Percentiles rank a stretch among this genome's conserved stretches.
phyloP scores from a whole-genome alignment of 164 flowering plant species.

The Sextonia rubra region DNA sequence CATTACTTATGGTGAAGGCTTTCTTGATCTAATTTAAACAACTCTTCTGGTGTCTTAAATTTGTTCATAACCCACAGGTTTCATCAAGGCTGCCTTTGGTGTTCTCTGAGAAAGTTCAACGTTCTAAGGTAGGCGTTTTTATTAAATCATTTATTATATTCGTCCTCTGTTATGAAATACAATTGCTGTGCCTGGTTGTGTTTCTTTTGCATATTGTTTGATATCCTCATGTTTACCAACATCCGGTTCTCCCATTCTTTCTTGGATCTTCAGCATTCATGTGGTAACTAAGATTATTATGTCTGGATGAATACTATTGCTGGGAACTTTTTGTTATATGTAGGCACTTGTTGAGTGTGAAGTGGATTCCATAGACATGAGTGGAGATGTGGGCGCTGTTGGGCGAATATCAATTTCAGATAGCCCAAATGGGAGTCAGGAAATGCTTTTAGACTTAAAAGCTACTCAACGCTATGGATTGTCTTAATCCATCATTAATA shows the following conservation, averaged over 20 bases:
- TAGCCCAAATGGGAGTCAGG: conserved; percentile 42
- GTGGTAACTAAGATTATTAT: not conserved
- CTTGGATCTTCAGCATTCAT: not conserved
- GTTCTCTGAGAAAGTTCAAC: conserved; percentile 66
- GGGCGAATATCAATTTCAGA: conserved; percentile 75
- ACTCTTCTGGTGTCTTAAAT: not conserved
- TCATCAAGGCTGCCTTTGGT: conserved; percentile 66
- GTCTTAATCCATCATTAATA: not conserved
- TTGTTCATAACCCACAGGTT: conserved; percentile 31
- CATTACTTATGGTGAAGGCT: not conserved
- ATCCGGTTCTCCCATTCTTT: conserved; percentile 2
- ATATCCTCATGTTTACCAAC: not conserved
- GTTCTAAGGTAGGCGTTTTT: conserved; percentile 47
- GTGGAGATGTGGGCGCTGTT: conserved; percentile 96
- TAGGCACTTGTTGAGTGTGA: conserved; percentile 98
- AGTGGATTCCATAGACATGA: conserved; percentile 91
- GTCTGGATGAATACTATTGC: too few relatives aligned
- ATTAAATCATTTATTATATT: not conserved
- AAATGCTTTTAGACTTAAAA: conserved; percentile 82
- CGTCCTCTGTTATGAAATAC: not conserved
- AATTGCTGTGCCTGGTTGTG: not conserved
- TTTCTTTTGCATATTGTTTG: not conserved
- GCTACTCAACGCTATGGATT: conserved; percentile 32
- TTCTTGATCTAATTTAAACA: not conserved
- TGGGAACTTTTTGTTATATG: conserved; percentile 12